Evolutionary conservation across 805 yeast genomes (phyloP).

Genomic region (Pichia phayaonensis): DNA sequence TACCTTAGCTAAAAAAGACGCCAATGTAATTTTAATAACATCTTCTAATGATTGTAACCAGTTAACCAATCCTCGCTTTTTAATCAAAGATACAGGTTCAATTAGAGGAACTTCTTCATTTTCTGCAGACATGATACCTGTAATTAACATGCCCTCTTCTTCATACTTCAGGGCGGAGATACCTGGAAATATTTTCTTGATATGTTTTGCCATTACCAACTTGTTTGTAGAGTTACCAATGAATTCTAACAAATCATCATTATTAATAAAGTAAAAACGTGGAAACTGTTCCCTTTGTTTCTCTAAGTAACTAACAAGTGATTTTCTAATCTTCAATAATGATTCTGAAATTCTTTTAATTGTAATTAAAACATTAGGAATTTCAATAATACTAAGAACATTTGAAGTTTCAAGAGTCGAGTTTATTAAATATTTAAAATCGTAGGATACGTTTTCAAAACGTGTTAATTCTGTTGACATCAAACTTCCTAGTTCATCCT

Average conservation of each 20-base stretch:
- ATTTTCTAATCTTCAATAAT: slow-evolving; percentile 49
- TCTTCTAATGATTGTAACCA: slow-evolving; percentile 58
- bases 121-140: slow-evolving; percentile 52
- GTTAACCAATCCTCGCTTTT: slow-evolving; percentile 40
- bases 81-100: slow-evolving; percentile 36
- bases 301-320: slow-evolving; percentile 73
- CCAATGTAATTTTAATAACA: slow-evolving; percentile 43
- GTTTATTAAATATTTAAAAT: slow-evolving; percentile 46
- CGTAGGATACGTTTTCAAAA: slow-evolving; percentile 55
- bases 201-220: slow-evolving; percentile 43
- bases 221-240: slow-evolving; percentile 57
- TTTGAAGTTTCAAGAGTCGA: slow-evolving; percentile 39
- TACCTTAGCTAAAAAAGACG: slow-evolving; percentile 29
- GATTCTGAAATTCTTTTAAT: slow-evolving; percentile 48
- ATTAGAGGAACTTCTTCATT: slow-evolving; percentile 48
- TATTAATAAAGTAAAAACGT: slow-evolving; percentile 80
- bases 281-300: slow-evolving; percentile 71
- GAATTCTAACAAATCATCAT: slow-evolving; percentile 79
- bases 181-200: slow-evolving; percentile 69
- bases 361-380: slow-evolving; percentile 39
- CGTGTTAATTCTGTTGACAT: slow-evolving; percentile 65
- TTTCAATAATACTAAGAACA: slow-evolving; percentile 47
- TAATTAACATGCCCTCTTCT: slow-evolving; percentile 21
- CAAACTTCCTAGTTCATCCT: slow-evolving; percentile 49
- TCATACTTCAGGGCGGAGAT: slow-evolving; percentile 34